phyloP scores from a whole-genome alignment of 1,284 basidiomycete genomes.

The Fomitiporia mediterranea region DNA sequence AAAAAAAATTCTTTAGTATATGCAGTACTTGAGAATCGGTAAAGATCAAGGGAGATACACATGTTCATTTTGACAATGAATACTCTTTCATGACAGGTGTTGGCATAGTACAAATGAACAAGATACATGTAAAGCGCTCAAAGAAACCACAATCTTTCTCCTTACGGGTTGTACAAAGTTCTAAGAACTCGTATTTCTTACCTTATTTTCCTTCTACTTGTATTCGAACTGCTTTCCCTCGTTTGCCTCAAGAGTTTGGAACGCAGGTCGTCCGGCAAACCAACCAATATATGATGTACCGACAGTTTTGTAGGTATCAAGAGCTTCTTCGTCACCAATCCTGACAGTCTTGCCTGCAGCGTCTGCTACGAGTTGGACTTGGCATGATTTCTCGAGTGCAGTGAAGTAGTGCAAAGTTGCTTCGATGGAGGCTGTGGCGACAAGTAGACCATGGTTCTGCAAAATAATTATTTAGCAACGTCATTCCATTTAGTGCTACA shows the following conservation, averaged over 20 bases:
- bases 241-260: constrained; percentile 34
- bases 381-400: constrained; percentile 40
- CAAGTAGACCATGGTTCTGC: constrained; percentile 60
- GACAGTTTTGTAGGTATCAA: constrained; percentile 29
- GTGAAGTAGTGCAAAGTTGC: constrained; percentile 37
- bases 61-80: too few relatives aligned
- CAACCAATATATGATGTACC: constrained; percentile 33
- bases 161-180: too few relatives aligned
- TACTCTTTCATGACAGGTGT: too few relatives aligned
- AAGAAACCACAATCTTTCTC: too few relatives aligned
- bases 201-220: not conserved
- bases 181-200: too few relatives aligned
- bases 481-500: constrained; percentile 15
- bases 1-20: too few relatives aligned
- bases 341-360: constrained; percentile 35
- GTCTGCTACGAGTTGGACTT: constrained; percentile 48
- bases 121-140: too few relatives aligned
- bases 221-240: constrained; percentile 29
- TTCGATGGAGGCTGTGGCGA: constrained; percentile 40
- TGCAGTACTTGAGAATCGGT: too few relatives aligned
- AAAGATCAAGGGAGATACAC: too few relatives aligned
- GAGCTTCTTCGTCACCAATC: constrained; percentile 28
- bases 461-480: constrained; percentile 23
- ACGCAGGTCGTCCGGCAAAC: constrained; percentile 37
- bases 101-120: too few relatives aligned